Base-by-base conservation (phyloP, 768 basidiomycete species). In the Boletus reticulatus region DNA sequence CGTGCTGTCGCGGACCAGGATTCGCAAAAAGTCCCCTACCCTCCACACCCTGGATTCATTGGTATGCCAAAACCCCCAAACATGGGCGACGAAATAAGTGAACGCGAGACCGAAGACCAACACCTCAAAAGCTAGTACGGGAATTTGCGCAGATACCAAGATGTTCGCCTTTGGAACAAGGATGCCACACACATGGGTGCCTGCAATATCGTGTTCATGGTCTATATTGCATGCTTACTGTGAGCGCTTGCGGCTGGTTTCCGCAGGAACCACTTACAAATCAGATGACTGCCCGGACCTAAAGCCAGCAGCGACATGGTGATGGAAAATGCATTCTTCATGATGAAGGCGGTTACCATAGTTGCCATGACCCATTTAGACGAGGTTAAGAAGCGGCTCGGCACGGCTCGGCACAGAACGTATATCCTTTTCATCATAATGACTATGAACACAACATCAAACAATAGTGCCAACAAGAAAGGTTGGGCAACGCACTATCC, bases 371-470 rank as follows among this genome's bases (percentile, higher is more conserved):
- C 50, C 53, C 16, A 56, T 29, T 48, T 61, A 10, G 53, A 19
- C 0, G 53, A 49, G n/a, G 12, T 50, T 16, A 64, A 31, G 6
- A 61, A 55, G 29, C 43, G n/a, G 4, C 32, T 37, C 9, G 42
- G 27, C 16, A 31, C 16, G 11, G 34, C 14, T 14, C 11, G 14
- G 42, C 62, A 62, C 19, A 65, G 20, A 11, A 48, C 60, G 4
- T 57, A 17, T 56, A 65, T 34, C 46, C 64, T 58, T 46, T 46
- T 64, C 42, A 65, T 64, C 64, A 65, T 53, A 46, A 65, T 59
- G 11, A 57, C 64, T 65, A 9, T 8, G 27, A 39, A 29, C 6
- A 38, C 4, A 8, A 12, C 8, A 8, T 64, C 14, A 57, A 44
- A 24, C 9, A 9, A 29, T 13, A 7, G 9, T 6, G 2, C n/a